Conservation (phyloP, 1,139 yeast species). For the Scheffersomyces lignicola region DNA sequence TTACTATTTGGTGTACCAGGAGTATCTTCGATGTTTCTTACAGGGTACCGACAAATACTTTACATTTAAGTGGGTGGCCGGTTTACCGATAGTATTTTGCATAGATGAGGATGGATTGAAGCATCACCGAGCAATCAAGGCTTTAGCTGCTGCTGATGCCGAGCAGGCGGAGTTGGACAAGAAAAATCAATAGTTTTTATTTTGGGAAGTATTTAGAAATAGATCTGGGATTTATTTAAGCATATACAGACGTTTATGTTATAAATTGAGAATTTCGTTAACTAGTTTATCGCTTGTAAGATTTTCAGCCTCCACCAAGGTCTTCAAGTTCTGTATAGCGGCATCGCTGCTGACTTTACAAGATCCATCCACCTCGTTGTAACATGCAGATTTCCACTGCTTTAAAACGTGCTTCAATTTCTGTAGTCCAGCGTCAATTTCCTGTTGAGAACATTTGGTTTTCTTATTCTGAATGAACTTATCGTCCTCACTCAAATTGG, state of each 20-base stretch:
- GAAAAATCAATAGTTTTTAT: slow-evolving; percentile 8
- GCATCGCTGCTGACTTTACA: slow-evolving; percentile 29
- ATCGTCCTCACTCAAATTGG: slow-evolving; percentile 43
- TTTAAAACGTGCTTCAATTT: slow-evolving; percentile 55
- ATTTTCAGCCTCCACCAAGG: slow-evolving; percentile 29
- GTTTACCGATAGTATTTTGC: slow-evolving; percentile 37
- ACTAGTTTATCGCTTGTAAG: slow-evolving; percentile 32
- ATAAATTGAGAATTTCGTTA: slow-evolving; percentile 36
- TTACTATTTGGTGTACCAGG: slow-evolving; percentile 62
- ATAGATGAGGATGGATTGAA: slow-evolving; percentile 31
- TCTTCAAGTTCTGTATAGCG: slow-evolving; percentile 39
- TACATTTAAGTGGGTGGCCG: slow-evolving; percentile 51
- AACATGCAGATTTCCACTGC: slow-evolving; percentile 58
- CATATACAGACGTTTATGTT: not conserved
- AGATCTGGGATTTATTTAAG: not conserved
- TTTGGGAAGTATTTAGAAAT: not conserved
- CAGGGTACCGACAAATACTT: slow-evolving; percentile 53
- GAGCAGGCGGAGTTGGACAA: slow-evolving; percentile 9
- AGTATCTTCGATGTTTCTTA: slow-evolving; percentile 65
- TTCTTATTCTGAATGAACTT: slow-evolving; percentile 44
- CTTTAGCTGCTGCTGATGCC: slow-evolving; percentile 21
- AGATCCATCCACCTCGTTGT: slow-evolving; percentile 32
- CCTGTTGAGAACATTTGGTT: slow-evolving; percentile 53
- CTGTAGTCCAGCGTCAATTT: slow-evolving; percentile 56
- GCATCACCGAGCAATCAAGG: slow-evolving; percentile 19